phyloP scores from a whole-genome alignment of 2,329 filamentous ascomycete species.

The Stachybotrys chlorohalonatus region DNA sequence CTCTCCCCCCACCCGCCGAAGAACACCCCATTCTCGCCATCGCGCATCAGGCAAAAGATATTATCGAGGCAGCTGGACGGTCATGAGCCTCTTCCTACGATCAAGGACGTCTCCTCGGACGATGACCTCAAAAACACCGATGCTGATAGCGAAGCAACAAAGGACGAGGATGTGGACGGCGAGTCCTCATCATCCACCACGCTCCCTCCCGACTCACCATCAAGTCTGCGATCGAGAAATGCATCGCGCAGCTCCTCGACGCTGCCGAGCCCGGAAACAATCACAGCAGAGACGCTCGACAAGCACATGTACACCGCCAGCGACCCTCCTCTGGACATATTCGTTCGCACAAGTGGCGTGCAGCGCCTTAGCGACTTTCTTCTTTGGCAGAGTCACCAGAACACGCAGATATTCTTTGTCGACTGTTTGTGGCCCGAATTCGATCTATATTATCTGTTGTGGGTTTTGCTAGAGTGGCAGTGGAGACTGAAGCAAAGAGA shows the following conservation, averaged over 20 bases:
- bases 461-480: conserved; percentile 86
- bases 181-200: conserved; percentile 54
- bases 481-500: conserved; percentile 53
- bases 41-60: conserved; percentile 79
- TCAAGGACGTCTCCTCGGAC: conserved; percentile 38
- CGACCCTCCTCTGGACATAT: conserved; percentile 80
- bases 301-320: conserved; percentile 82
- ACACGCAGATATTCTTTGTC: conserved; percentile 87
- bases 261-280: conserved; percentile 70
- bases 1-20: conserved; percentile 59
- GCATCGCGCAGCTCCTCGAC: conserved; percentile 25
- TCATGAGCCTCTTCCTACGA: conserved; percentile 37
- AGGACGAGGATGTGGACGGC: conserved; percentile 38
- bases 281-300: conserved; percentile 73
- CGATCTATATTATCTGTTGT: conserved; percentile 85
- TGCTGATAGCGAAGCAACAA: conserved; percentile 34
- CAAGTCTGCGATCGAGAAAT: conserved; percentile 21
- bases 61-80: conserved; percentile 53
- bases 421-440: conserved; percentile 95
- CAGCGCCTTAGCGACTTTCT: conserved; percentile 93
- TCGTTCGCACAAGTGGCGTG: conserved; percentile 88
- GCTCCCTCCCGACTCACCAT: conserved; percentile 42
- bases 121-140: conserved; percentile 10
- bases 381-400: conserved; percentile 95
- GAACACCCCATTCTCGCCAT: conserved; percentile 74